These are phyloP conservation scores for Jacaranda copaia DNA, from an alignment of 257 asterid genomes.

Conservation along the genomic window DNA sequence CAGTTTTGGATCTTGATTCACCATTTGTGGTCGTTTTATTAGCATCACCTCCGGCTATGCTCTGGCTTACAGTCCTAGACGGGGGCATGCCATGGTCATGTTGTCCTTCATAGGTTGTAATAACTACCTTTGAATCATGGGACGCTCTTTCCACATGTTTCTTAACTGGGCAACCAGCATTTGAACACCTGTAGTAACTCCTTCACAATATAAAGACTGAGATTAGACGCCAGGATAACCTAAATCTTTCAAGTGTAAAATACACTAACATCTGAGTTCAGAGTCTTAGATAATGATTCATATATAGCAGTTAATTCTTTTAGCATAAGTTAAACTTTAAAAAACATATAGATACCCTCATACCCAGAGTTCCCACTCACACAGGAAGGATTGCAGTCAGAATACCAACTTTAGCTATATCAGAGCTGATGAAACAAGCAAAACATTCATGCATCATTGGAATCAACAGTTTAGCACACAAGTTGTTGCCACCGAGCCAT, in stretches of 20 bases:
- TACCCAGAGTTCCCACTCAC: no score
- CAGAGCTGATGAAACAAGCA: no score
- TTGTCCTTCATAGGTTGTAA: conserved; percentile 85
- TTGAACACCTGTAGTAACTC: conserved; percentile 93
- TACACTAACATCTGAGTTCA: no score
- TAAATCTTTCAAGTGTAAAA: neutral
- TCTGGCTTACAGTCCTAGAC: conserved; percentile 54
- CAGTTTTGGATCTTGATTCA: conserved; percentile 59
- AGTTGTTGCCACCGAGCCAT: no score
- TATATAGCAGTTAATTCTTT: no score
- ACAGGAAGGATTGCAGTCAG: no score
- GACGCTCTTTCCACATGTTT: conserved; percentile 94
- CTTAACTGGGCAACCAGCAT: conserved; percentile 82
- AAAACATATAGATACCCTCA: no score
- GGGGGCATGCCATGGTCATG: conserved; percentile 73
- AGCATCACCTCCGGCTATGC: conserved; percentile 43
- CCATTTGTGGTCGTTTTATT: conserved; percentile 43
- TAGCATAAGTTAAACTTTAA: no score
- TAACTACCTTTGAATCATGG: conserved; percentile 71
- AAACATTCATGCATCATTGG: no score
- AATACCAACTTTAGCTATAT: no score
- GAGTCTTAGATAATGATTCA: no score
- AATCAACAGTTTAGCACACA: no score
- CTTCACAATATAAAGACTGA: conserved; percentile 47
- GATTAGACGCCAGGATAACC: conserved; percentile 22